Base-by-base conservation (phyloP, 208 protist species). In the Crithidia fasciculata region DNA sequence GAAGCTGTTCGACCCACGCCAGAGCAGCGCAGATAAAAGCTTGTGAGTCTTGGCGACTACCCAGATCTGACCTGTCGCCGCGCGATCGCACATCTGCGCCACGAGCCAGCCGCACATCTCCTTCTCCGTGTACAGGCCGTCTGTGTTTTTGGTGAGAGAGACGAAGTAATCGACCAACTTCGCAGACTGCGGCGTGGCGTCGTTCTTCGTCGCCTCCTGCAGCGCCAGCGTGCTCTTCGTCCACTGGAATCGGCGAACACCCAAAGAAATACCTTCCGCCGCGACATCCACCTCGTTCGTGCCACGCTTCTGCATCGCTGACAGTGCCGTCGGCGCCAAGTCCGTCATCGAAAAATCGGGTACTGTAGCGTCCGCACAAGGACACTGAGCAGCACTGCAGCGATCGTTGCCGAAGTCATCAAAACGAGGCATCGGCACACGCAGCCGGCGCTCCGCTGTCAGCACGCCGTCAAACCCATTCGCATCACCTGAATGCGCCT, bases 131-230 rank as follows among this genome's bases (percentile, higher is more conserved):
- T 83, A 91, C 45, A 76, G 28, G 18, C 28, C 28, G 28, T 57
- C 50, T 9, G 64, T n/a, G 13, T 39, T 18, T 5, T 52, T 68
- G 44, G 79, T 80, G 19, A 68, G 56, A 4, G 66, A 76, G 3
- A 78, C 63, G 4, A 87, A 37, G 56, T 78, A 83, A 28, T 74
- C 41, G 19, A 85, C 19, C 45, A 83, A 39, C 67, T 77, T 69
- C 5, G 50, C 2, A 4, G 80, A 74, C 39, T 83, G 47, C 65
- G 50, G 41, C 39, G 49, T 66, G 10, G 63, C 10, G 55, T 82
- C 80, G 58, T 88, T 88, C 57, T 73, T 78, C 19, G 83, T 90
- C 41, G 69, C 77, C 57, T 88, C 76, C 50, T 76, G 54, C 18
- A 88, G 37, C 18, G 73, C 70, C 37, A 74, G 45, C 15, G 83